Base-by-base conservation (phyloP, 805 yeast species). In the Candida hungchunana region DNA sequence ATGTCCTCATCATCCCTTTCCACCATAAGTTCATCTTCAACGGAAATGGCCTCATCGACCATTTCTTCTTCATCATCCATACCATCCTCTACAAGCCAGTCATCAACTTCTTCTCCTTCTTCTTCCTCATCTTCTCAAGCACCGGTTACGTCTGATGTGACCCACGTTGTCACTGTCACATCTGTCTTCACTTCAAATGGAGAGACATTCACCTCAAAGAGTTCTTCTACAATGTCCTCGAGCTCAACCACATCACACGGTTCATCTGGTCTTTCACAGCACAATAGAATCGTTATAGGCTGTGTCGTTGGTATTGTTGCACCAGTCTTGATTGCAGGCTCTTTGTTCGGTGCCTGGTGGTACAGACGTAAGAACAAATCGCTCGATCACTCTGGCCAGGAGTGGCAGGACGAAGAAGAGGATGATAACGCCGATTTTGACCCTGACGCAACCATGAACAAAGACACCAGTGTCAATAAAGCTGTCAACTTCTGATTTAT, bases 231-330 rank as follows among this genome's bases (percentile, higher is more conserved):
- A 2, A 25, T 39, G 6, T 18, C 49, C 6, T 44, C 55, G 6
- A 28, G 55, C 4, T 21, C 48, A 14, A 5, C 40, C 2, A 13
- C 47, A 6, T n/a, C n/a, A n/a, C n/a, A n/a, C n/a, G n/a, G 46
- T 7, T 39, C 57, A 2, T 33, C 49, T 1, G 81, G 81, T 0
- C 58, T 78, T 7, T 66, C 79, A 1, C 50, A 63, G 12, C 59
- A 71, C 40, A 66, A 73, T 36, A 71, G 70, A 37, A 69, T 80
- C 23, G 75, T 81, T 17, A 69, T 79, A 34, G 88, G 88, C 26
- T 78, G 79, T 40, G 80, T 76, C 19, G 80, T 81, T 6, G 88
- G 88, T 37, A 71, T 82, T 11, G 85, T 85, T 34, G 77, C 79
- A 1, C 84, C 89, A 2, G 44, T 73, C 0, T 53, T 78, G 2